Evolutionary conservation across 495 filamentous ascomycete species (phyloP).

Genomic region (Trichoderma gamsii): DNA sequence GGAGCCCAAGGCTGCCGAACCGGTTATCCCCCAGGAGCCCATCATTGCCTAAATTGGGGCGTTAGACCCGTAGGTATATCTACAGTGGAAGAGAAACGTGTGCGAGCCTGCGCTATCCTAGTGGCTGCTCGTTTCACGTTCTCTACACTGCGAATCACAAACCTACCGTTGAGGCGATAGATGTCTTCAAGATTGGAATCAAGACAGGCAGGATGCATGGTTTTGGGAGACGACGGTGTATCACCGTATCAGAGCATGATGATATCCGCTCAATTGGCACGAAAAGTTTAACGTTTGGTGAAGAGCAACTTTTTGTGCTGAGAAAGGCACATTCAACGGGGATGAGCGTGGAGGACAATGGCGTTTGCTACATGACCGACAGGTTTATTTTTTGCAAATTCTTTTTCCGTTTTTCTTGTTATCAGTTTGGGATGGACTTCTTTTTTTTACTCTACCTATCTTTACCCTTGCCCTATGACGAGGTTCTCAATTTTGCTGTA

Average conservation of each 20-base stretch:
- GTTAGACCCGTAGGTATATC: background rate
- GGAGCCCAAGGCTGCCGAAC: slow-evolving; percentile 13
- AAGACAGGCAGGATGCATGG: background rate
- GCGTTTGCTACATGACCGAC: slow-evolving; percentile 5
- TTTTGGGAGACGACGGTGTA: slow-evolving; percentile 1
- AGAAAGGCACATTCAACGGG: background rate
- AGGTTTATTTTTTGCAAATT: background rate
- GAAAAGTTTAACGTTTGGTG: background rate
- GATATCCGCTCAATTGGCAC: slow-evolving; percentile 1
- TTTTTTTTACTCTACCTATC: background rate
- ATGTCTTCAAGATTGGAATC: background rate
- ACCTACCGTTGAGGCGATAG: background rate
- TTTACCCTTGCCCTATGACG: background rate
- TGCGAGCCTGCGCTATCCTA: background rate
- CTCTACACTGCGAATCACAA: background rate
- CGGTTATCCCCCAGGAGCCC: background rate
- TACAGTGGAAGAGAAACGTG: background rate
- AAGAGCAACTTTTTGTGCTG: background rate
- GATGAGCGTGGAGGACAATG: background rate
- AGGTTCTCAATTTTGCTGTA: background rate
- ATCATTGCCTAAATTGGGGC: background rate
- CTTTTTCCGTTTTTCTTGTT: background rate
- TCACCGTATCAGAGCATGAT: background rate
- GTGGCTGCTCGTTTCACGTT: background rate
- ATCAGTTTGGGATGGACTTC: background rate